Evolutionary conservation across 352 stramenopile species (phyloP), one percentile per base, ranked within the genome.

Genomic region (Phytophthora nicotianae): DNA sequence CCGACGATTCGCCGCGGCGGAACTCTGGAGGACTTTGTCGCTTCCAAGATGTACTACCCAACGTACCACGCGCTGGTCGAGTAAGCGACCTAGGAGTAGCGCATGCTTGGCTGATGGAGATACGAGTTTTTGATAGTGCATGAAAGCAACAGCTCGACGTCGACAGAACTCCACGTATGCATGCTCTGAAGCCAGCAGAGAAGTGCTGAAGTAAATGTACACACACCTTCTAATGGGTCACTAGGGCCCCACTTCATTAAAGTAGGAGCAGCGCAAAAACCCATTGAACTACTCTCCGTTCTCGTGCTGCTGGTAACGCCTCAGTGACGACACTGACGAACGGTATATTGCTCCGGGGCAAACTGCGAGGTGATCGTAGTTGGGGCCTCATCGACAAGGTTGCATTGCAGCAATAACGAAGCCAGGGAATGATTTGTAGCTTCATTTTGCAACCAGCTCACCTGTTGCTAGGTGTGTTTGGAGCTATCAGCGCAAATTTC

Each of bases 11-110:
- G 81, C 24, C 80, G 76, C 38, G 70, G 83, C 38, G 74, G 75
- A 7, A 90, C 92, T 57, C 75, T 98, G 9, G 83, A 97, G 60
- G 77, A 80, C 29, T 98, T 91, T 68, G 89, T 98, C 14, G 78
- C 80, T 3, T 93, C 79, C 43, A 98, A 98, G 78, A 98, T 98
- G 93, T 98, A 98, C 75, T 92, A 95, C 72, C 95, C 95, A 13
- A 81, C 89, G 45, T 98, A 98, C 76, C 90, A 98, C 50, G 81
- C 93, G 52, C 69, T 98, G 11, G 88, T 98, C 37, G 90, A 98
- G 62, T 91, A 85, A 73, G 48, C 42, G 13, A 37, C 9, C 29
- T 27, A 32, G 6, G 21, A 26, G 11, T 52, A 37, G 19, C 24
- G 16, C 35, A 41, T 58, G 24, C 16, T 45, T 63, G 43, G 49